Percentiles rank a stretch among this genome's conserved stretches.
These are phyloP conservation scores for Zasmidium cellare DNA, from an alignment of 2,329 filamentous ascomycete species.

Conservation along the genomic window DNA sequence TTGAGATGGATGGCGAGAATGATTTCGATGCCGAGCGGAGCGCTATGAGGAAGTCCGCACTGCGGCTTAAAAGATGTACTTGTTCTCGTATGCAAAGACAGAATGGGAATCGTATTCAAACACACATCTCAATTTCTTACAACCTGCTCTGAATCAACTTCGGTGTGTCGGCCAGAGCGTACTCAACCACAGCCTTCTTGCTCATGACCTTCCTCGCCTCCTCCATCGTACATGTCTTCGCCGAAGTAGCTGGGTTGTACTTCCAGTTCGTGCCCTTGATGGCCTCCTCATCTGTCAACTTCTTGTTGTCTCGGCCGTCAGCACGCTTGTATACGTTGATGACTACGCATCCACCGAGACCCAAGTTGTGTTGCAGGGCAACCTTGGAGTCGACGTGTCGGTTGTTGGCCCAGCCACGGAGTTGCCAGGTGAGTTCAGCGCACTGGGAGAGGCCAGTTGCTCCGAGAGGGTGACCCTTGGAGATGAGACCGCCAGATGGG, in stretches of 20 bases:
- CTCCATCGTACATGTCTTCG: slow-evolving; percentile 79
- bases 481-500: slow-evolving; percentile 82
- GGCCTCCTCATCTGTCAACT: slow-evolving; percentile 63
- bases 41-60: too few relatives aligned
- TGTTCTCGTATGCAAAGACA: background rate
- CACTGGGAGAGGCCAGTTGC: slow-evolving; percentile 93
- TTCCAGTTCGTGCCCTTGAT: slow-evolving; percentile 69
- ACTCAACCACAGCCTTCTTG: slow-evolving; percentile 66
- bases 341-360: slow-evolving; percentile 85
- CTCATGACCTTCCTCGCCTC: slow-evolving; percentile 70
- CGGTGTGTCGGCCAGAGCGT: slow-evolving; percentile 75
- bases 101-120: background rate
- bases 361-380: slow-evolving; percentile 89
- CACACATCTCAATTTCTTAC: slow-evolving; percentile 32
- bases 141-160: slow-evolving; percentile 73
- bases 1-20: too few relatives aligned
- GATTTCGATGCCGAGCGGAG: too few relatives aligned
- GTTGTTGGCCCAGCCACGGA: slow-evolving; percentile 92
- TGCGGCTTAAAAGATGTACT: background rate
- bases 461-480: slow-evolving; percentile 91
- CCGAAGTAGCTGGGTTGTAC: slow-evolving; percentile 89
- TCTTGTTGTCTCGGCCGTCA: slow-evolving; percentile 67
- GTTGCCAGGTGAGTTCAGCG: slow-evolving; percentile 93
- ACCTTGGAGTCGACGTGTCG: slow-evolving; percentile 66
- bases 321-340: slow-evolving; percentile 85